Evolutionary conservation across 176 grass and related monocot genomes (phyloP).

Genomic region (Zoysia japonica): DNA sequence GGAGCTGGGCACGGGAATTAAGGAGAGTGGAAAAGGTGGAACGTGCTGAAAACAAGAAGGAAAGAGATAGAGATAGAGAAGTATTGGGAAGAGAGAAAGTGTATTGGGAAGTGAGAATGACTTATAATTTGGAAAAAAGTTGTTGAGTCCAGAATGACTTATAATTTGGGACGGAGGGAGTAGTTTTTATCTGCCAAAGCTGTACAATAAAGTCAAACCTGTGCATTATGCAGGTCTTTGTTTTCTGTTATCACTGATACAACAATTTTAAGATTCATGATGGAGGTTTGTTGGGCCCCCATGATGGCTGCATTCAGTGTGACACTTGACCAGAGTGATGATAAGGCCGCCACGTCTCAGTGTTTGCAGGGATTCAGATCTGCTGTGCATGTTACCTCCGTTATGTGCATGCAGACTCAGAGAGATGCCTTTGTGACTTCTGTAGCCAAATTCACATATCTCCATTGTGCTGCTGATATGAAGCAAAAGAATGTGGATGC

Average conservation of each 20-base stretch:
- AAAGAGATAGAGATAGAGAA: no score
- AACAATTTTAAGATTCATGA: slow-evolving; percentile 93
- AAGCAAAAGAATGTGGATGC: slow-evolving; percentile 99
- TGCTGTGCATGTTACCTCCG: slow-evolving; percentile 86
- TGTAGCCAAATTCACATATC: slow-evolving; percentile 96
- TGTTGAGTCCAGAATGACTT: no score
- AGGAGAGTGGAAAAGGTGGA: no score
- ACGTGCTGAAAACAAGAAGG: no score
- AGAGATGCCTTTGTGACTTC: slow-evolving; percentile 98
- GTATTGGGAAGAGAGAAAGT: no score
- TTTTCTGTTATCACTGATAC: slow-evolving; percentile 86
- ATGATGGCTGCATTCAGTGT: slow-evolving; percentile 99
- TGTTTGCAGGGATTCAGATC: slow-evolving; percentile 90
- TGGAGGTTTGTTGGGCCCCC: slow-evolving; percentile 98
- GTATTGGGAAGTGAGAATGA: no score
- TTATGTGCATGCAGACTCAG: slow-evolving; percentile 95
- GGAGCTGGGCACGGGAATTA: no score
- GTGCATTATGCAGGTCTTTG: slow-evolving; percentile 59
- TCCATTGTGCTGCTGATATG: slow-evolving; percentile 97
- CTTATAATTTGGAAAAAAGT: no score
- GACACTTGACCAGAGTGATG: slow-evolving; percentile 88
- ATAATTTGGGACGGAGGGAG: no score
- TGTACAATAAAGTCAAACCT: slow-evolving; percentile 39
- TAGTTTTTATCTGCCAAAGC: background rate
- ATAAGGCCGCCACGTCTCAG: slow-evolving; percentile 81